Conservation (phyloP, 495 filamentous ascomycete genomes). For the Achaetomiella virescens region DNA sequence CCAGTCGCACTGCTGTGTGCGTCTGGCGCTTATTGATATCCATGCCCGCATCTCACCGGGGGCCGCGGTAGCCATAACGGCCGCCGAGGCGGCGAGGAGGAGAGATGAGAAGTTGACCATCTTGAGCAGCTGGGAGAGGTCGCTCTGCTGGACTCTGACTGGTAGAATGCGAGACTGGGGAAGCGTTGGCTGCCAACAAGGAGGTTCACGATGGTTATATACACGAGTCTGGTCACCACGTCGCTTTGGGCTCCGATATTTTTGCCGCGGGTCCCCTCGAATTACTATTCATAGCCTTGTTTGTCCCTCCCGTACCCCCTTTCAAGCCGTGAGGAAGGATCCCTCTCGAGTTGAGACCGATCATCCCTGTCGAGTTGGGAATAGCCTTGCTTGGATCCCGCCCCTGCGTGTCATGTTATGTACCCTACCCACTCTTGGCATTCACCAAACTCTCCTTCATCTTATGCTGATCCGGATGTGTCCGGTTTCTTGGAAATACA, state of each 20-base stretch:
- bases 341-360: neutral
- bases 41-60: slow-evolving; percentile 35
- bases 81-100: slow-evolving; percentile 34
- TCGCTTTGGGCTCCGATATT: neutral
- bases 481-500: neutral
- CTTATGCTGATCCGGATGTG: neutral
- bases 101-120: slow-evolving; percentile 46
- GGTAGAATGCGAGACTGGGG: neutral
- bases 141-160: neutral
- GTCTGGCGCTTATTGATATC: slow-evolving; percentile 35
- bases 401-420: neutral
- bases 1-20: slow-evolving; percentile 39
- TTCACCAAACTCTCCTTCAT: neutral
- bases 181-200: neutral
- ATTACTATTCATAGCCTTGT: slow-evolving; percentile 4
- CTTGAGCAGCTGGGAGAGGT: neutral
- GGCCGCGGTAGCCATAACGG: slow-evolving; percentile 34
- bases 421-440: slow-evolving; percentile 6
- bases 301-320: neutral
- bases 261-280: neutral
- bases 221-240: neutral
- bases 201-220: neutral
- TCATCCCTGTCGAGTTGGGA: neutral
- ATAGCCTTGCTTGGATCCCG: neutral
- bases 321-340: neutral